These are phyloP conservation scores for Jaltomata sinuosa DNA, from an alignment of 257 asterid species.

Conservation along the genomic window DNA sequence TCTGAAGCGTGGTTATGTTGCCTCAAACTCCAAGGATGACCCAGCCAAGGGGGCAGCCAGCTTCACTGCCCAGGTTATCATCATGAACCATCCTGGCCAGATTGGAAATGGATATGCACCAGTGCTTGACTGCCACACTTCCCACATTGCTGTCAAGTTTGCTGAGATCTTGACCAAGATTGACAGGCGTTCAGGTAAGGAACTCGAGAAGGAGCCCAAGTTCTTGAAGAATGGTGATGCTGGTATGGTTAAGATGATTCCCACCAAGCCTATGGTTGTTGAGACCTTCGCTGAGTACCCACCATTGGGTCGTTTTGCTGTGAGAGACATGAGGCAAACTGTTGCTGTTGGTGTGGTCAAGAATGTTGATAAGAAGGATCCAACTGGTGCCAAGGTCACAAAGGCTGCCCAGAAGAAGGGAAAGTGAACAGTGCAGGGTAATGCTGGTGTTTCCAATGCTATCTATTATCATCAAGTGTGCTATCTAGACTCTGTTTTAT, in stretches of 20 bases:
- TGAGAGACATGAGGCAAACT: conserved; percentile 68
- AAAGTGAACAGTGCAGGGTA: conserved; percentile 36
- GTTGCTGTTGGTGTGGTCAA: conserved; percentile 73
- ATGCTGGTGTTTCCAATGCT: not conserved
- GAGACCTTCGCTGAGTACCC: conserved; percentile 57
- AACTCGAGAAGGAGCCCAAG: conserved; percentile 67
- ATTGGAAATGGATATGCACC: conserved; percentile 65
- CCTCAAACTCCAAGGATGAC: conserved; percentile 74
- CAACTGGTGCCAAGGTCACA: conserved; percentile 66
- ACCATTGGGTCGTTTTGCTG: conserved; percentile 62
- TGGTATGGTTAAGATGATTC: conserved; percentile 64
- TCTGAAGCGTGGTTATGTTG: too few species aligned
- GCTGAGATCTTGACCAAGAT: too few species aligned
- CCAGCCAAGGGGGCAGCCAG: conserved; percentile 67
- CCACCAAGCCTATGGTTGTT: conserved; percentile 77
- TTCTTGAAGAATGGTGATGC: conserved; percentile 74
- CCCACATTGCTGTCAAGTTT: too few species aligned
- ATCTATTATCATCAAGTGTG: not conserved
- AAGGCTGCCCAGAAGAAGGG: conserved; percentile 73
- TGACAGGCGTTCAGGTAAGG: too few species aligned
- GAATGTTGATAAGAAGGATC: conserved; percentile 66
- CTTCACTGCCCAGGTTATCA: conserved; percentile 65
- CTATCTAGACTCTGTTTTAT: not conserved
- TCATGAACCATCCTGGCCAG: conserved; percentile 76
- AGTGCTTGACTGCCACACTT: conserved; percentile 60